Evolutionary conservation across 2,329 filamentous ascomycete genomes (phyloP), one percentile per base, ranked within the genome.

Genomic region (Hypoxylon sp.): DNA sequence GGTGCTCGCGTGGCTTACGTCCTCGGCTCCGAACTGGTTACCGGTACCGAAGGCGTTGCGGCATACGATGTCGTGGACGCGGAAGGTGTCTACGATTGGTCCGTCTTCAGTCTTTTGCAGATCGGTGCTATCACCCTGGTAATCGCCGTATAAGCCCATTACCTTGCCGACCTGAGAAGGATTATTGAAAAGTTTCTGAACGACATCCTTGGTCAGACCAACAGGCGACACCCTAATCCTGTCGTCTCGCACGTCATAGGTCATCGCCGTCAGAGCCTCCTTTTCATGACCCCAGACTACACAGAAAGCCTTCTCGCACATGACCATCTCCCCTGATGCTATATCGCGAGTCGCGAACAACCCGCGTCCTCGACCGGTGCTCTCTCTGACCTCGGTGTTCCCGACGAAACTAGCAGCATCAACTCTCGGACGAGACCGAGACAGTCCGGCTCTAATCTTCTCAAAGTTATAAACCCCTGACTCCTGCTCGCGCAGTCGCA

Each of bases 291-390:
- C 69, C 72, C 74, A 76, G 6, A 73, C 72, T 0, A 71, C 70
- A 13, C 69, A 74, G 10, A 75, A 76, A 0, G 77, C 73, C 28
- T 75, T 79, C 59, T 79, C 79, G 24, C 74, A 76, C 57, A 81
- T 67, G 49, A 79, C 64, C 3, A 79, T 56, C n/a, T 79, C 76
- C 2, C 76, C 76, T 2, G 64, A 52, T 15, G 70, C 62, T 24
- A 80, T 71, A 17, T 73, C 61, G 1, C 65, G 62, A 0, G 68
- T 75, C 1, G 78, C 75, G 43, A 81, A 81, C 0, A 81, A 62
- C 1, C 79, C 79, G 0, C 75, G 72, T 0, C 79, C 79, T 15
- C 71, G 56, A 4, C 69, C 70, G 0, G 57, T 57, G 19, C 72
- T 77, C 0, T 67, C 26, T 22, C 65, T 70, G 15, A 78, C 56